phyloP scores from a whole-genome alignment of 208 protist genomes.

The Leishmania amazonensis region DNA sequence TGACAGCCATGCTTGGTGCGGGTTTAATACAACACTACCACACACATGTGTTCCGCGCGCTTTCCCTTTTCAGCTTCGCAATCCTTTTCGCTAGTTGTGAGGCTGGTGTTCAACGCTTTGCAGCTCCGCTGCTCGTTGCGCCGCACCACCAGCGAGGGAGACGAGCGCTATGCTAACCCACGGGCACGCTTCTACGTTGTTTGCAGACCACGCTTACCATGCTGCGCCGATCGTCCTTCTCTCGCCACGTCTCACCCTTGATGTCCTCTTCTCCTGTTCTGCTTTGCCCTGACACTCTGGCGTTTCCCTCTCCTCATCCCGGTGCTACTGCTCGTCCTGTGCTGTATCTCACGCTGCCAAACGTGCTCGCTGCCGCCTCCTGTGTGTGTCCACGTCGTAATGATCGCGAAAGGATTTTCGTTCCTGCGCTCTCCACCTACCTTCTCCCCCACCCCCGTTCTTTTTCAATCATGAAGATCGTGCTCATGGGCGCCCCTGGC shows the following conservation, averaged over 20 bases:
- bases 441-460: background rate
- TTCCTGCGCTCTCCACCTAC: background rate
- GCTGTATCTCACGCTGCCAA: background rate
- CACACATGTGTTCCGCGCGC: background rate
- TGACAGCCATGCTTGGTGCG: background rate
- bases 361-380: background rate
- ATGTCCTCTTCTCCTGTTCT: background rate
- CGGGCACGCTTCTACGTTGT: background rate
- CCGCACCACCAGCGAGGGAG: background rate
- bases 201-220: background rate
- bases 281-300: background rate
- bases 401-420: background rate
- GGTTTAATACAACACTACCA: background rate
- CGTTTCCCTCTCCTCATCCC: background rate
- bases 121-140: background rate
- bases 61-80: background rate
- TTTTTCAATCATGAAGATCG: constrained; percentile 72
- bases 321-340: background rate
- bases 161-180: background rate
- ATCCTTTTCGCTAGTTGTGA: background rate
- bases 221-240: background rate
- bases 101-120: background rate
- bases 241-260: background rate
- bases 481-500: constrained; percentile 91
- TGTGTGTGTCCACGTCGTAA: background rate